These are phyloP conservation scores for Juglanconis oblonga DNA, from an alignment of 2,329 filamentous ascomycete genomes.

Conservation along the genomic window DNA sequence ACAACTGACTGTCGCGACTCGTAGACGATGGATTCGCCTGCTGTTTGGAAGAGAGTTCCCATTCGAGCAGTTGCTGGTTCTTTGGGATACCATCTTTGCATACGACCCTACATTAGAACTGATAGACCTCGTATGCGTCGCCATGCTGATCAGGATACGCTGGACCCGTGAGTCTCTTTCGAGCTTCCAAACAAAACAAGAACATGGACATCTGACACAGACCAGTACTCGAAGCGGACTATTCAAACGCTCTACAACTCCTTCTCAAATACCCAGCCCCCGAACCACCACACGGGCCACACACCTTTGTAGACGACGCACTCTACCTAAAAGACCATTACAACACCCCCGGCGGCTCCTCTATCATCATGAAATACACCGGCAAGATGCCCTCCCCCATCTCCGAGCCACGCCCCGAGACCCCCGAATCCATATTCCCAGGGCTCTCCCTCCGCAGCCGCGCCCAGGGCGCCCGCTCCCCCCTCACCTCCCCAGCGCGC, in stretches of 20 bases:
- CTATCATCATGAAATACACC: conserved; percentile 71
- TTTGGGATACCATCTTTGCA: conserved; percentile 92
- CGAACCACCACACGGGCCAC: conserved; percentile 59
- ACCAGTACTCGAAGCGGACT: conserved; percentile 79
- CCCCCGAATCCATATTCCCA: conserved; percentile 31
- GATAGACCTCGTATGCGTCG: conserved; percentile 86
- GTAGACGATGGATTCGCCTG: conserved; percentile 88
- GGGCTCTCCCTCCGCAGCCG: conserved; percentile 38
- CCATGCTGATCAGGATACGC: conserved; percentile 88
- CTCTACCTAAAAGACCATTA: conserved; percentile 69
- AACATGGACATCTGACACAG: conserved; percentile 15
- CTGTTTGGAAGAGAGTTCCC: conserved; percentile 92
- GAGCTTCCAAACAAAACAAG: neutral
- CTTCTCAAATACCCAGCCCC: conserved; percentile 80
- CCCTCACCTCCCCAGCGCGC: conserved; percentile 44
- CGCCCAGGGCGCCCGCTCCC: conserved; percentile 38
- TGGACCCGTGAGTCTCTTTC: conserved; percentile 68
- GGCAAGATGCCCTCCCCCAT: conserved; percentile 43
- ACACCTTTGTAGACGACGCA: conserved; percentile 83
- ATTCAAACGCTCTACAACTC: conserved; percentile 77
- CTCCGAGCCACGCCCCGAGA: conserved; percentile 27
- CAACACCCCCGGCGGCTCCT: conserved; percentile 56
- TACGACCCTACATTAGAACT: conserved; percentile 77
- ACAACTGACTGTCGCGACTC: neutral
- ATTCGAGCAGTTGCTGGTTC: conserved; percentile 74